Base-by-base conservation (phyloP, 2,329 filamentous ascomycete species). In the Trichoderma atroviride region DNA sequence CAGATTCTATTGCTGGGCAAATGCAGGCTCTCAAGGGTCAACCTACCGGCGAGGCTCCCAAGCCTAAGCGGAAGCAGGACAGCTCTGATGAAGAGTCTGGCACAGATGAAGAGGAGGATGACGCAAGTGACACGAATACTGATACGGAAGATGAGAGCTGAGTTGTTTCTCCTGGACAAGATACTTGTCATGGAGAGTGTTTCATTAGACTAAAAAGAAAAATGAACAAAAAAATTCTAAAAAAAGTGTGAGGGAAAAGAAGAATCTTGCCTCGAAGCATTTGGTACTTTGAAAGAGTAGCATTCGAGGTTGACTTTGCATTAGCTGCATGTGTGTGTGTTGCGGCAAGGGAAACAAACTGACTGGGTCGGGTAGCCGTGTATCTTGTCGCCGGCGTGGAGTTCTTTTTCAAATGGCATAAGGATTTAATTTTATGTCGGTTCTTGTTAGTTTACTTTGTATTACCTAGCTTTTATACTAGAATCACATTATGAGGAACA, bases 1-100 rank as follows among this genome's bases (percentile, higher is more conserved):
- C 73, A 96, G 93, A 97, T 81, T 94, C 93, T 2, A 85, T 97
- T 74, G 94, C 94, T 60, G 94, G 94, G 71, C 93, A 97, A 81
- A 96, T 97, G 92, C 90, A 90, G 72, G 91, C 91, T 14, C 88
- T 97, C 71, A 96, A 96, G 83, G 91, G 88, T 4, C 84, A 82
- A 43, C 83, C 87, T 50, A 91, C 90, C 14, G 91, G 88, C 55
- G 83, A 81, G 40, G 83, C 87, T 50, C 81, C 87, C 9, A 71
- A 88, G 83, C 86, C 88, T 75, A 85, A 83, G 78, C 84, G 84
- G 78, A 83, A 81, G 74, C 78, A 80, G 69, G 80, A 77, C 31
- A 80, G 82, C 58, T 87, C 87, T 2, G 88, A 91, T 58, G 90
- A 88, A 68, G 93, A 96, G 83, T 96, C 93, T 72, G 91, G 92